These are phyloP conservation scores for Myxozyma kluyveri DNA, from an alignment of 805 yeast genomes.

Conservation along the genomic window DNA sequence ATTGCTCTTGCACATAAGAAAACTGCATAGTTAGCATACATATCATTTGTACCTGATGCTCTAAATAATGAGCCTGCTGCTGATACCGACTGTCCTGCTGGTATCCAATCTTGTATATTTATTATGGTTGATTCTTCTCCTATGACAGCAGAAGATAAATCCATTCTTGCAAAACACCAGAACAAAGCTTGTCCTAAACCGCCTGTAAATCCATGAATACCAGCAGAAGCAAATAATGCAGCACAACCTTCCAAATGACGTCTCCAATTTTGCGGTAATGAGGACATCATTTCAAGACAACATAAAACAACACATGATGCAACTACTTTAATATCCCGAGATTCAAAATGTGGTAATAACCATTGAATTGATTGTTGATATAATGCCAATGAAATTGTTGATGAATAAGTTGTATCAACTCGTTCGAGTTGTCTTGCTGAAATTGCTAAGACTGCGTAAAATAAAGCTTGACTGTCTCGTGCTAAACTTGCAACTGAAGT, in stretches of 20 bases:
- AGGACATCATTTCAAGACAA: conserved; percentile 46
- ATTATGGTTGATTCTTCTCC: conserved; percentile 43
- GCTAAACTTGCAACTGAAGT: conserved; percentile 42
- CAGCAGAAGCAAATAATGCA: conserved; percentile 41
- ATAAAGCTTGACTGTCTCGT: conserved; percentile 25
- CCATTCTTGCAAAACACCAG: conserved; percentile 48
- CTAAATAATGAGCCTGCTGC: conserved; percentile 6
- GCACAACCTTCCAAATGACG: conserved; percentile 44
- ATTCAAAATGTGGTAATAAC: conserved; percentile 10
- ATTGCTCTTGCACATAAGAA: conserved; percentile 42
- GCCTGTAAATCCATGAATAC: conserved; percentile 42
- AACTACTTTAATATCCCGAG: conserved; percentile 35
- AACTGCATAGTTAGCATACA: conserved; percentile 45
- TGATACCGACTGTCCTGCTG: conserved; percentile 18
- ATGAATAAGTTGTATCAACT: conserved; percentile 34
- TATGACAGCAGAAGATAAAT: conserved; percentile 41
- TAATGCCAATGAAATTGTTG: conserved; percentile 36
- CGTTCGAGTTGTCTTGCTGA: conserved; percentile 41
- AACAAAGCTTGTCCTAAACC: conserved; percentile 42
- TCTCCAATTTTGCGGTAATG: conserved; percentile 43
- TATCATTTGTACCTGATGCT: conserved; percentile 35
- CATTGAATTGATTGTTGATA: conserved; percentile 13
- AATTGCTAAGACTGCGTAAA: conserved; percentile 39
- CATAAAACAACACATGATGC: conserved; percentile 45
- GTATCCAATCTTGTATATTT: conserved; percentile 40